Percentiles rank a stretch among this genome's conserved stretches.
Conservation (phyloP, 192 early-diverging fungal genomes). For the Anaeromyces robustus region DNA sequence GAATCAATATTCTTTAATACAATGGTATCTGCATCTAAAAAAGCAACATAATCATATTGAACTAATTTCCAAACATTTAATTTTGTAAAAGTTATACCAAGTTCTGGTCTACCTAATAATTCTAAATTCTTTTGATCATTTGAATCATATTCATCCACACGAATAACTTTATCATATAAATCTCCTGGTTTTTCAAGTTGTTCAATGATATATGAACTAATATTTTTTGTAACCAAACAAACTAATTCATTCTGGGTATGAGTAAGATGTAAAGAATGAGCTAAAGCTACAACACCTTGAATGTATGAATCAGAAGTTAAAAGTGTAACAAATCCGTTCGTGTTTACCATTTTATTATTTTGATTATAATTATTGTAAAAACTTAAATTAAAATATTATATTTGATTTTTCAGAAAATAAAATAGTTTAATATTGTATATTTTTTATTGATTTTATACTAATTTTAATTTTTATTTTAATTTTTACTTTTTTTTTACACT, state of each 20-base stretch:
- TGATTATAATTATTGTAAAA: too few relatives aligned
- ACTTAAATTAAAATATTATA: too few relatives aligned
- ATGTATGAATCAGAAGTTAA: constrained; percentile 75
- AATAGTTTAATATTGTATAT: too few relatives aligned
- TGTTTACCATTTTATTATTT: background rate
- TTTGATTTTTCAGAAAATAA: too few relatives aligned
- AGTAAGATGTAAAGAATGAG: constrained; percentile 50
- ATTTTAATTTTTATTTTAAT: too few relatives aligned
- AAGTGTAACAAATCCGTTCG: constrained; percentile 51
- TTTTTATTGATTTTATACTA: too few relatives aligned
- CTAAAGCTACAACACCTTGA: constrained; percentile 63
- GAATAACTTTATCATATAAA: constrained; percentile 57
- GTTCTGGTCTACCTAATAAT: constrained; percentile 79
- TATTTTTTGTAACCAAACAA: constrained; percentile 44
- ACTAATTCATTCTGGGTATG: constrained; percentile 46
- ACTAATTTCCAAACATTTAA: constrained; percentile 59
- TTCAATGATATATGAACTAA: background rate
- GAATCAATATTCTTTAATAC: constrained; percentile 68
- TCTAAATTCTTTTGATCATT: constrained; percentile 31
- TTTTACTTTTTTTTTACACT: too few relatives aligned
- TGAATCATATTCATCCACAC: constrained; percentile 49
- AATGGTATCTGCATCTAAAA: constrained; percentile 80
- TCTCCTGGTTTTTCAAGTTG: constrained; percentile 8
- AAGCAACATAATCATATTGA: constrained; percentile 51
- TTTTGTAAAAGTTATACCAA: constrained; percentile 80